Evolutionary conservation across 257 asterid genomes (phyloP).

Genomic region (Solanum peruvianum): DNA sequence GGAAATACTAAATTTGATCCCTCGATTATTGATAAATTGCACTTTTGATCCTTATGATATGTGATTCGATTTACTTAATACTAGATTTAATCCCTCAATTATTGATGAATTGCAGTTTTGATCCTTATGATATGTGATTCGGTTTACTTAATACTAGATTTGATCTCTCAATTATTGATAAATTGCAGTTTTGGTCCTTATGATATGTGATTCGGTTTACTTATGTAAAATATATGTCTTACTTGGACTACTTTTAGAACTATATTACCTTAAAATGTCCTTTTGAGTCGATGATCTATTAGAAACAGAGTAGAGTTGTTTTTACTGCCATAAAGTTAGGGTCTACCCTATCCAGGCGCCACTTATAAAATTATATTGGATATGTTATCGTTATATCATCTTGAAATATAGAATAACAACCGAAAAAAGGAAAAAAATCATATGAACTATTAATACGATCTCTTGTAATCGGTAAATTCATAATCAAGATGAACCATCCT

Average conservation of each 20-base stretch:
- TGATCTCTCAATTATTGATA: neutral
- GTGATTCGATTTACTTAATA: no score
- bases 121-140: neutral
- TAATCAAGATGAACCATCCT: neutral
- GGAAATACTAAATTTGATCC: neutral
- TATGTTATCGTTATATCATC: neutral
- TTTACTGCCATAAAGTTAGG: no score
- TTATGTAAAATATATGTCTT: neutral
- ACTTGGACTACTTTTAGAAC: neutral
- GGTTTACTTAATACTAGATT: neutral
- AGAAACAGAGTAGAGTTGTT: no score
- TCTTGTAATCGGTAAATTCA: fast-evolving
- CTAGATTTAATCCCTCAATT: neutral
- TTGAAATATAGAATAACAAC: neutral
- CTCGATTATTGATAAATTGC: neutral
- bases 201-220: neutral
- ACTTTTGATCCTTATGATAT: neutral
- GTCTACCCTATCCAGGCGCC: no score
- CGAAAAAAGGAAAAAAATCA: neutral
- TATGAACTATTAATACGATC: neutral
- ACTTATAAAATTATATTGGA: no score
- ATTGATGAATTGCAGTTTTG: neutral
- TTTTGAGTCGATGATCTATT: neutral
- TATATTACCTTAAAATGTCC: neutral
- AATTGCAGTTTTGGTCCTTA: neutral